Evolutionary conservation across 805 yeast genomes (phyloP), one percentile per base, ranked within the genome.

Genomic region (Sugiyamaella lignohabitans): DNA sequence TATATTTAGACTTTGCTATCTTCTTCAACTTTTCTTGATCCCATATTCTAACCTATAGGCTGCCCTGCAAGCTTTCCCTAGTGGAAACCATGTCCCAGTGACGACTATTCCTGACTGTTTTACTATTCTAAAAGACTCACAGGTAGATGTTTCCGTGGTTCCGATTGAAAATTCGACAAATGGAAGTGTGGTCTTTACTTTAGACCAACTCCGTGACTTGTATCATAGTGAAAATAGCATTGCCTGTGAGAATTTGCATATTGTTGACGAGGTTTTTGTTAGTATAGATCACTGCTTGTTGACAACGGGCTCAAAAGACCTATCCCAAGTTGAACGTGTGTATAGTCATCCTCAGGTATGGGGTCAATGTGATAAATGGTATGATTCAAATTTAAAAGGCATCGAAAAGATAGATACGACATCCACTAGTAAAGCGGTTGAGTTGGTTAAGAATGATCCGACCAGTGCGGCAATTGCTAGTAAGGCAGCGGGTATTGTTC

Each of bases 331-430:
- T 43, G 64, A 60, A 14, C 75, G 72, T 27, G 74, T 91, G 17
- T 86, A 85, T 66, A 85, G 96, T 2, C 98, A 91, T 65, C 97
- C 98, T 1, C 98, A 91, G 63, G 98, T 89, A 0, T 91, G 98
- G 98, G 94, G 96, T 6, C 98, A 91, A 62, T 82, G 86, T 42
- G 68, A 74, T 2, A 62, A 68, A 19, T 93, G 85, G 68, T 60
- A 84, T 37, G 43, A 52, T 27, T 43, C 54, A 40, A 59, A 68
- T 17, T 52, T 52, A 51, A 20, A 20, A 38, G 69, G 59, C 49
- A 68, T 75, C 29, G 73, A 72, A 43, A 72, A 66, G 50, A 70
- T 84, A 16, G 96, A 88, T 63, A 72, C 82, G 2, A 71, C 75
- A 1, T 87, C 96, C 0, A 91, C 98, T 0, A 83, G 96, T 0